Evolutionary conservation across 2,329 filamentous ascomycete species (phyloP), one percentile per base, ranked within the genome.

Genomic region (Grosmannia huntii): DNA sequence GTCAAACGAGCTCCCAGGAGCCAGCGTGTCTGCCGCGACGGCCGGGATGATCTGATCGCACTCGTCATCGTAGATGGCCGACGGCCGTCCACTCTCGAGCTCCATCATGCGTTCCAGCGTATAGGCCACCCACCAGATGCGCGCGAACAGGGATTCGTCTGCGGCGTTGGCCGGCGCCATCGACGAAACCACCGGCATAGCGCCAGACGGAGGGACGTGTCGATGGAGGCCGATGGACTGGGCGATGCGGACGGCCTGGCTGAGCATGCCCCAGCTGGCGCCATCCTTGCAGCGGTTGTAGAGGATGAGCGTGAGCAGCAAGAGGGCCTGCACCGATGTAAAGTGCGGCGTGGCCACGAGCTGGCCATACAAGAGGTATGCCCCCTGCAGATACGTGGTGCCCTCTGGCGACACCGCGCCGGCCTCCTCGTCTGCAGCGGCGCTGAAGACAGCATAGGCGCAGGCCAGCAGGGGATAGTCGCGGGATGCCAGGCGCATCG

Each of bases 231-330:
- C 51, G 2, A 60, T 51, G 2, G 59, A 36, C 54, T 60, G 59
- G 9, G 59, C 59, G 4, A 55, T 46, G 19, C 54, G 55, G 27
- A 60, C 46, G 31, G 59, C 57, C 27, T 60, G 59, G 3, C 57
- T 57, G 1, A 60, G 51, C 5, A 23, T 52, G 44, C 59, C 55
- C 59, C 59, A 60, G 33, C 50, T 52, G 44, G 57, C 59, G n/a
- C 48, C 57, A n/a, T 60, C 57, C 19, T 60, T 60, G 57, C 48
- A 57, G 31, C 59, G 57, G 51, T 57, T 60, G 21, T 57, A 57
- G 16, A 60, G 52, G 4, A 53, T 36, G 1, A 60, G 36, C 0
- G 59, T 49, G 14, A 60, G 54, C 27, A 60, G 38, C 33, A 60
- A 51, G 19, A 60, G 25, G 1, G 59, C 59, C 23, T 60, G 59